Conservation (phyloP, 441 rosid species). For the Euphorbia schlechtendalii region DNA sequence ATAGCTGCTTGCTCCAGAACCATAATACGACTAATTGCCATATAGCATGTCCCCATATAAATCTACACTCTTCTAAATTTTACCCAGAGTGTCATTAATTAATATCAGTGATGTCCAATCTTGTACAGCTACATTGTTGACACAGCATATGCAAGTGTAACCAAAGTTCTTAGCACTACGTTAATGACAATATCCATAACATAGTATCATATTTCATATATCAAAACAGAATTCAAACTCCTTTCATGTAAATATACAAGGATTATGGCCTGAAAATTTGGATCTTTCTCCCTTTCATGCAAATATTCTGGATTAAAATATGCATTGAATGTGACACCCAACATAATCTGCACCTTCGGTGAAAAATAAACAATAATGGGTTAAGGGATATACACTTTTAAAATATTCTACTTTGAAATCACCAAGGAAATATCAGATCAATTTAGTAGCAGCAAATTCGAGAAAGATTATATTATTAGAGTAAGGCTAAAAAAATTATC, state of each 20-base stretch:
- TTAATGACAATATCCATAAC: background rate
- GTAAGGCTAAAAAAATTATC: constrained; percentile 12
- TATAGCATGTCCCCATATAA: background rate
- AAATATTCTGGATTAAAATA: background rate
- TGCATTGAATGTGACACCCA: background rate
- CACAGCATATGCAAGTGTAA: background rate
- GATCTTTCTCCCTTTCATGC: background rate
- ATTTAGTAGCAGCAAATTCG: background rate
- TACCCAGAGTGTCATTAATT: background rate
- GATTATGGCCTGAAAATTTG: background rate
- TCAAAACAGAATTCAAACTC: background rate
- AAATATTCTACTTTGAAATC: background rate
- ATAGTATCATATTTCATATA: background rate
- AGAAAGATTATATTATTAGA: background rate
- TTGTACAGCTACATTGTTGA: background rate
- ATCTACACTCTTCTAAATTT: background rate
- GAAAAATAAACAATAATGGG: background rate
- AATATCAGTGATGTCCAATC: background rate
- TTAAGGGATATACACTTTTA: background rate
- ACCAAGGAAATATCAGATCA: background rate
- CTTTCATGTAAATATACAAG: background rate
- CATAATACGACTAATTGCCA: background rate
- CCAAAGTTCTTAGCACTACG: background rate
- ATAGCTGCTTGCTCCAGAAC: background rate
- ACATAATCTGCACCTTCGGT: background rate